phyloP scores from a whole-genome alignment of 2,329 filamentous ascomycete species.

The Pseudovirgaria hyperparasitica region DNA sequence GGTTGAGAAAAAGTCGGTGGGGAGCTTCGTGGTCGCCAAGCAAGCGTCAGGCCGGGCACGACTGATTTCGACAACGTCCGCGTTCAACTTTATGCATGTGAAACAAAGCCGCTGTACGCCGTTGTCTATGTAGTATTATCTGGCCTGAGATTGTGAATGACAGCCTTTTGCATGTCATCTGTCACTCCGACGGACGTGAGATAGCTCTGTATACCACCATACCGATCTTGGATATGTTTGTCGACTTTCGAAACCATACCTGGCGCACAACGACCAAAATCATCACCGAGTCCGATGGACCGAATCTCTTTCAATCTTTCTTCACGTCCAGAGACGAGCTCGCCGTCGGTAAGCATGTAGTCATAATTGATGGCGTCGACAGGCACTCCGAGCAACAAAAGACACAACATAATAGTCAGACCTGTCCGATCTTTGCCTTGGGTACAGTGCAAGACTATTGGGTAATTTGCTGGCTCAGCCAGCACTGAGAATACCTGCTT shows the following conservation, averaged over 20 bases:
- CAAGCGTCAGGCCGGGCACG: neutral
- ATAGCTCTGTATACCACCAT: constrained; percentile 57
- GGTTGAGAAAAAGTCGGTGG: neutral
- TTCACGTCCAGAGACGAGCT: constrained; percentile 48
- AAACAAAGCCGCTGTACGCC: constrained; percentile 4
- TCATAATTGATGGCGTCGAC: constrained; percentile 52
- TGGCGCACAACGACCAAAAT: constrained; percentile 52
- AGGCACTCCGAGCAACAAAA: constrained; percentile 50
- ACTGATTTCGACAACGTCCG: constrained; percentile 3
- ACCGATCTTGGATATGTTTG: constrained; percentile 44
- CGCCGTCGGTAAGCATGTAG: constrained; percentile 53
- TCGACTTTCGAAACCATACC: constrained; percentile 50
- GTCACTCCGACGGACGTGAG: constrained; percentile 46
- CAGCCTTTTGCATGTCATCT: constrained; percentile 18
- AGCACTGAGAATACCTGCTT: constrained; percentile 39
- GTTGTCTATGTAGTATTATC: neutral
- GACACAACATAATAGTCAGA: constrained; percentile 52
- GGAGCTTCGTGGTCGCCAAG: constrained; percentile 1
- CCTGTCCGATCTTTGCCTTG: constrained; percentile 83
- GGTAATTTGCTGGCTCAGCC: constrained; percentile 39
- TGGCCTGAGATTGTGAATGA: constrained; percentile 17
- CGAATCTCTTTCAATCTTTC: constrained; percentile 55
- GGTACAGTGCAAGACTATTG: constrained; percentile 68
- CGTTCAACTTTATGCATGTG: constrained; percentile 1
- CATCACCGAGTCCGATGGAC: constrained; percentile 55